A percentile compares a stretch with the other conserved stretches of the same genome.
phyloP scores from a whole-genome alignment of 257 asterid species.

The Gardenia jasminoides region DNA sequence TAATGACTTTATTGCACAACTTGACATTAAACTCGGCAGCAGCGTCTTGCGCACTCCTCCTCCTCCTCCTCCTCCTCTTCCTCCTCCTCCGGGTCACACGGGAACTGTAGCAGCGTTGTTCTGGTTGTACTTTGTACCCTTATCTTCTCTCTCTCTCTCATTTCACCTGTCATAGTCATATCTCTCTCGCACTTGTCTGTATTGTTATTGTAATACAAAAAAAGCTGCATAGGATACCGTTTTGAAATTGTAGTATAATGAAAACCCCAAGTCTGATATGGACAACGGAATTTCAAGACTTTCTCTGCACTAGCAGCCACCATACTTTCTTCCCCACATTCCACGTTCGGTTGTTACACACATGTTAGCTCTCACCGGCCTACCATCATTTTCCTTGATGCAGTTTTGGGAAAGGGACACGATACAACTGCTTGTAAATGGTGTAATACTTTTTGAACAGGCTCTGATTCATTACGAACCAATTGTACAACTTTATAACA shows the following conservation, averaged over 20 bases:
- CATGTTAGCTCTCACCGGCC: background rate
- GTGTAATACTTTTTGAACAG: too few relatives aligned
- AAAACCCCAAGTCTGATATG: background rate
- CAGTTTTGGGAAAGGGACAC: too few relatives aligned
- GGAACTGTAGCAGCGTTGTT: background rate
- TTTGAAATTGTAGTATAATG: slow-evolving; percentile 16
- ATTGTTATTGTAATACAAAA: background rate
- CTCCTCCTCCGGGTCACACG: background rate
- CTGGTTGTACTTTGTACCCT: background rate
- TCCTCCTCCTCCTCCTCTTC: background rate
- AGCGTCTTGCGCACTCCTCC: background rate
- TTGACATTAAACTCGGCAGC: too few relatives aligned
- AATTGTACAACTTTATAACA: too few relatives aligned
- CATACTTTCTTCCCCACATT: slow-evolving; percentile 9
- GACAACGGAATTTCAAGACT: slow-evolving; percentile 10
- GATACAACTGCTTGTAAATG: too few relatives aligned
- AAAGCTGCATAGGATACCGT: slow-evolving; percentile 36
- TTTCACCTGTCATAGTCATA: slow-evolving; percentile 7
- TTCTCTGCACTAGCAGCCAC: background rate
- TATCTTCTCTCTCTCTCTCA: slow-evolving; percentile 10
- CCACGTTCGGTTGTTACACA: slow-evolving; percentile 18
- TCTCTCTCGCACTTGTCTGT: slow-evolving; percentile 17
- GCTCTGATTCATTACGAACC: too few relatives aligned
- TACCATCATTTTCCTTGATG: background rate
- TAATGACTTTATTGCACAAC: background rate